Percentiles rank a stretch among this genome's conserved stretches.
Evolutionary conservation across 2,329 filamentous ascomycete genomes (phyloP).

Genomic region (Thelonectria discophora): DNA sequence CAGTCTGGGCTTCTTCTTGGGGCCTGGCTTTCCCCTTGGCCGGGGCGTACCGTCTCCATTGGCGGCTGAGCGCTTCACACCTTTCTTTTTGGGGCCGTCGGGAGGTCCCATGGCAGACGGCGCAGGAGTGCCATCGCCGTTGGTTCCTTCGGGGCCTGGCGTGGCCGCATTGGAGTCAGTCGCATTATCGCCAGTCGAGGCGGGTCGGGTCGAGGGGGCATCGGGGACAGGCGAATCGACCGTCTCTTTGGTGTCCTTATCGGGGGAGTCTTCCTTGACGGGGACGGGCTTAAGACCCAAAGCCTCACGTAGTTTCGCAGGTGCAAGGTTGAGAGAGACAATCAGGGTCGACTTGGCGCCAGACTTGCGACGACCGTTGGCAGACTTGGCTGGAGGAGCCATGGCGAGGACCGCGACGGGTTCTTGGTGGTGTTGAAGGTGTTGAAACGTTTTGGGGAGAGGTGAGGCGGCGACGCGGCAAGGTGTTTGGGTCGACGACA

Average conservation of each 20-base stretch:
- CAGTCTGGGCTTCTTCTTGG: constrained; percentile 96
- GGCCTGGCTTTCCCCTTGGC: constrained; percentile 85
- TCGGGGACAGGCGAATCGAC: constrained; percentile 57
- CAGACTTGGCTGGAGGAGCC: constrained; percentile 47
- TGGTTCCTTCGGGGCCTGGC: constrained; percentile 63
- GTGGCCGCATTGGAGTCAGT: constrained; percentile 69
- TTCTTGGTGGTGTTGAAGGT: constrained; percentile 17
- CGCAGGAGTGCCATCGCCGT: constrained; percentile 59
- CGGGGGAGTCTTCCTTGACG: constrained; percentile 54
- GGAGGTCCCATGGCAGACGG: constrained; percentile 68
- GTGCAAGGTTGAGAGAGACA: constrained; percentile 62
- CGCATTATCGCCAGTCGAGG: constrained; percentile 63
- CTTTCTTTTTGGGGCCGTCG: constrained; percentile 77
- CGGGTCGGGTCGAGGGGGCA: constrained; percentile 47
- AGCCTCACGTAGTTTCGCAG: constrained; percentile 61
- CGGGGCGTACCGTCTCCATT: constrained; percentile 72
- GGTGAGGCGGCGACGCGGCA: constrained; percentile 21
- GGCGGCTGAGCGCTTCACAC: constrained; percentile 73
- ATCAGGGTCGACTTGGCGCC: constrained; percentile 50
- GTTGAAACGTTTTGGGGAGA: constrained; percentile 6
- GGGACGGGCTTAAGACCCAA: constrained; percentile 51
- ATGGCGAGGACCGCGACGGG: constrained; percentile 38
- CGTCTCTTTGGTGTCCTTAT: constrained; percentile 47
- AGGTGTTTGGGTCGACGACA: constrained; percentile 25
- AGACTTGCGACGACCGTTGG: constrained; percentile 51